Conservation (phyloP, 768 basidiomycete genomes). For the Leucosporidium scottii region DNA sequence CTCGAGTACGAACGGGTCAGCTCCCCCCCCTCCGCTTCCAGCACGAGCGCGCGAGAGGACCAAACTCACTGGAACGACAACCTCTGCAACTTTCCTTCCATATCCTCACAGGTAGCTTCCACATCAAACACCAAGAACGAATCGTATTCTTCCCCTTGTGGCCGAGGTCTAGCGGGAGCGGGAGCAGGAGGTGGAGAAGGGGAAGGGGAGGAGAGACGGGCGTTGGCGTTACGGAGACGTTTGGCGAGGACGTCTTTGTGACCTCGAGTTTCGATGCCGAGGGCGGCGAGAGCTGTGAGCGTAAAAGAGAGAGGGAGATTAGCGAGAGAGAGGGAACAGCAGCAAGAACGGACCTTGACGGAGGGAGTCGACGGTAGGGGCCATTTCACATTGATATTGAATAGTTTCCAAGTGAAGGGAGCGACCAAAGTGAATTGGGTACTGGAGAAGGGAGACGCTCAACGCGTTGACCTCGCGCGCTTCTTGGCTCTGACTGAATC, state of each 20-base stretch:
- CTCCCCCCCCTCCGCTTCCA: too few relatives aligned
- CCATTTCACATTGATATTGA: neutral
- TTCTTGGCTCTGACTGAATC: too few relatives aligned
- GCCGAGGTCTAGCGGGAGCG: slow-evolving; percentile 6
- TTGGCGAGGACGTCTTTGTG: slow-evolving; percentile 44
- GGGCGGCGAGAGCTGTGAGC: slow-evolving; percentile 33
- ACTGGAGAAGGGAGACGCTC: too few relatives aligned
- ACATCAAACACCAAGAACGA: slow-evolving; percentile 82
- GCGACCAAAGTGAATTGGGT: too few relatives aligned
- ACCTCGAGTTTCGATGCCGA: slow-evolving; percentile 42
- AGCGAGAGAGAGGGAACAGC: neutral
- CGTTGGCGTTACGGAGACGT: slow-evolving; percentile 33
- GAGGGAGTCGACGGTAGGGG: neutral
- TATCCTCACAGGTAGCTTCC: slow-evolving; percentile 64
- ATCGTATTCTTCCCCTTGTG: slow-evolving; percentile 48
- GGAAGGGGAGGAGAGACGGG: slow-evolving; percentile 5
- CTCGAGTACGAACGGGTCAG: too few relatives aligned
- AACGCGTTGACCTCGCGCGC: too few relatives aligned
- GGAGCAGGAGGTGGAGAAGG: neutral
- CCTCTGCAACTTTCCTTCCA: slow-evolving; percentile 33
- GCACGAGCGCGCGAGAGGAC: too few relatives aligned
- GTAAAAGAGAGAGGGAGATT: neutral
- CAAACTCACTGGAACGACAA: slow-evolving; percentile 17
- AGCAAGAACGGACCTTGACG: neutral
- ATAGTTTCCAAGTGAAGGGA: too few relatives aligned